A percentile compares a stretch with the other conserved stretches of the same genome.
These are phyloP conservation scores for Termitomyces sp. DNA, from an alignment of 768 basidiomycete species.

Conservation along the genomic window DNA sequence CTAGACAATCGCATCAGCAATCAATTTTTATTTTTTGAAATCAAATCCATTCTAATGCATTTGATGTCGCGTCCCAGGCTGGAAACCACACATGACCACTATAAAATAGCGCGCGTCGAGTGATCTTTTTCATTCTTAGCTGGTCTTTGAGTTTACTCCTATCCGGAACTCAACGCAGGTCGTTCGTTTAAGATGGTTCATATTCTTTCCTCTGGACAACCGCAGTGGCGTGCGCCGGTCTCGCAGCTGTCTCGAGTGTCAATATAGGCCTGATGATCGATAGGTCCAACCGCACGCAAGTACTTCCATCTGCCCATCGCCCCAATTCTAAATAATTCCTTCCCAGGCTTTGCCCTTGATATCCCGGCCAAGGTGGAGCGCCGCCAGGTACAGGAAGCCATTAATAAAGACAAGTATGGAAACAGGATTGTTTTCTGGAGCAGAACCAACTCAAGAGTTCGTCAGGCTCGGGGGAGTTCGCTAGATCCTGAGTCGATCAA, in stretches of 20 bases:
- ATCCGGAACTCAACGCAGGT: slow-evolving; percentile 8
- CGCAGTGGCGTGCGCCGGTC: neutral
- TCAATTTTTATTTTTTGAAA: too few relatives aligned
- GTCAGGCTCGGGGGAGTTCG: slow-evolving; percentile 9
- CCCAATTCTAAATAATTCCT: slow-evolving; percentile 7
- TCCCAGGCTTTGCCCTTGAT: slow-evolving; percentile 7
- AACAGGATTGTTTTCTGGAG: neutral
- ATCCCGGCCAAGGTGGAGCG: slow-evolving; percentile 1
- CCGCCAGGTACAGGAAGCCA: slow-evolving; percentile 4
- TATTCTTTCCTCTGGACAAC: neutral
- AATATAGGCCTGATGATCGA: neutral
- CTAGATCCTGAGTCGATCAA: slow-evolving; percentile 1
- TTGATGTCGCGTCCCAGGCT: neutral
- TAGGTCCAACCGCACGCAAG: slow-evolving; percentile 2
- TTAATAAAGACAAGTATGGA: slow-evolving; percentile 9
- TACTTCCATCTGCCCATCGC: neutral
- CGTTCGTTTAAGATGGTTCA: slow-evolving; percentile 10
- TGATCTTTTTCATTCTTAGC: slow-evolving; percentile 3
- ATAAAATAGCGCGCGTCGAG: neutral
- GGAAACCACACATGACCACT: neutral
- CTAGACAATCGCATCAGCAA: neutral
- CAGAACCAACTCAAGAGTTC: neutral
- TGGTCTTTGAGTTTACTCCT: slow-evolving; percentile 7
- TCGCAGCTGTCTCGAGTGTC: slow-evolving; percentile 3
- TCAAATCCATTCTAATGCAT: neutral